These are phyloP conservation scores for Suillus bovinus DNA, from an alignment of 768 basidiomycete species.

Conservation along the genomic window DNA sequence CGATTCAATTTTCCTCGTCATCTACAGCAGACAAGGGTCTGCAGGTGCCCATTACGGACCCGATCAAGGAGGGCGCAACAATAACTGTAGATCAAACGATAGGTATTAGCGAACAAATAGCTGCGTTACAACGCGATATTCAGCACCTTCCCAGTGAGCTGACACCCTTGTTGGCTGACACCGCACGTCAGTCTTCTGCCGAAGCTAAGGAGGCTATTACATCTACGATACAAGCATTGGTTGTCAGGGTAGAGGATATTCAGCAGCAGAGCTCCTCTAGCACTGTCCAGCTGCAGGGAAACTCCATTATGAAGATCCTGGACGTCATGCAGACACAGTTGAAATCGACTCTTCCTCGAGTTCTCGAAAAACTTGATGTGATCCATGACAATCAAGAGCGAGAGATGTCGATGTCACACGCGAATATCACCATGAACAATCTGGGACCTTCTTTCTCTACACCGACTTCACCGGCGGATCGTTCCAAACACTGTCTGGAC, in stretches of 20 bases:
- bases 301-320: slow-evolving; percentile 34
- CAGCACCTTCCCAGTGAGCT: slow-evolving; percentile 30
- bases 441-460: slow-evolving; percentile 16
- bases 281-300: slow-evolving; percentile 15
- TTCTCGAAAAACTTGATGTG: slow-evolving; percentile 35
- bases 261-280: slow-evolving; percentile 15
- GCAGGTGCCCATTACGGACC: slow-evolving; percentile 28
- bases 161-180: slow-evolving; percentile 15
- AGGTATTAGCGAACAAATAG: slow-evolving; percentile 33
- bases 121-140: slow-evolving; percentile 33
- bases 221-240: slow-evolving; percentile 10
- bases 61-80: slow-evolving; percentile 36
- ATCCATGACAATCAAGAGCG: slow-evolving; percentile 23
- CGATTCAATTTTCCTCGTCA: slow-evolving; percentile 16
- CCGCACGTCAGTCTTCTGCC: not conserved
- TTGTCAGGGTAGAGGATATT: slow-evolving; percentile 20
- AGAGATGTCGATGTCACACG: not conserved
- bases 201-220: slow-evolving; percentile 5
- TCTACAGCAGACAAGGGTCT: slow-evolving; percentile 16
- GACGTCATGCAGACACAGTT: slow-evolving; percentile 43
- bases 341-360: slow-evolving; percentile 35
- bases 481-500: slow-evolving; percentile 3
- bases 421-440: slow-evolving; percentile 12
- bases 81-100: slow-evolving; percentile 38
- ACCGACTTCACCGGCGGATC: not conserved